Percentiles rank a stretch among this genome's conserved stretches.
phyloP scores from a whole-genome alignment of 2,329 filamentous ascomycete species.

The Thielaviopsis ethacetica region DNA sequence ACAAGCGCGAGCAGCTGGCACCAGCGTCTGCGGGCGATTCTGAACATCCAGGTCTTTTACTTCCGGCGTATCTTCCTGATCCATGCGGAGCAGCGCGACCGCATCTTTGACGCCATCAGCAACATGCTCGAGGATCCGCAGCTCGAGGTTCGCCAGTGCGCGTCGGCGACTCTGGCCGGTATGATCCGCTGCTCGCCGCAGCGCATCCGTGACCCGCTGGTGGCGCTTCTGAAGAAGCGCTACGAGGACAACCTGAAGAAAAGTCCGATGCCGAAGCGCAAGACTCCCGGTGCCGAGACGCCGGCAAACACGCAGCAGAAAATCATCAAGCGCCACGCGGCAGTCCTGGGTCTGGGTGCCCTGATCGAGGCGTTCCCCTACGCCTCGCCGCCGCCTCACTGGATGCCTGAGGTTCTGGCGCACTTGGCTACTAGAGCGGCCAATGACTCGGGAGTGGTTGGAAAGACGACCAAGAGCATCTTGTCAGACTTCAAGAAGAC shows the following conservation, averaged over 20 bases:
- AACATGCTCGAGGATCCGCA: conserved; percentile 86
- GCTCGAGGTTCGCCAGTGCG: conserved; percentile 83
- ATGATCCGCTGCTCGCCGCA: conserved; percentile 95
- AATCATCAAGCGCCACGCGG: conserved; percentile 70
- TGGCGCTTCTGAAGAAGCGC: conserved; percentile 56
- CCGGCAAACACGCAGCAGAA: conserved; percentile 57
- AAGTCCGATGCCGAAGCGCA: conserved; percentile 71
- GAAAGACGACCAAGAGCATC: conserved; percentile 87
- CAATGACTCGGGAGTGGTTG: conserved; percentile 78
- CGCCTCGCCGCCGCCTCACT: conserved; percentile 73
- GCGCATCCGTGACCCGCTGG: conserved; percentile 60
- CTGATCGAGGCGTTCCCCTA: conserved; percentile 95
- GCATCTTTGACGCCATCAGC: conserved; percentile 81
- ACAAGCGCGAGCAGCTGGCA: conserved; percentile 80
- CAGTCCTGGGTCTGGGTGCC: conserved; percentile 78
- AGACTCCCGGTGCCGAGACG: conserved; percentile 30
- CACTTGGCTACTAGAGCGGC: conserved; percentile 72
- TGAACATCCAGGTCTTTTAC: conserved; percentile 98
- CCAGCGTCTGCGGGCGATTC: conserved; percentile 80
- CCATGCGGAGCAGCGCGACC: conserved; percentile 53
- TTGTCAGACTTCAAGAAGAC: conserved; percentile 99
- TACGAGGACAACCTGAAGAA: conserved; percentile 64
- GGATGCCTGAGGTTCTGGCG: conserved; percentile 88
- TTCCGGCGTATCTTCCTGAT: conserved; percentile 91
- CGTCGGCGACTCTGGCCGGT: conserved; percentile 81